Conservation (phyloP, 805 yeast genomes). For the Ogataea salicorniae region DNA sequence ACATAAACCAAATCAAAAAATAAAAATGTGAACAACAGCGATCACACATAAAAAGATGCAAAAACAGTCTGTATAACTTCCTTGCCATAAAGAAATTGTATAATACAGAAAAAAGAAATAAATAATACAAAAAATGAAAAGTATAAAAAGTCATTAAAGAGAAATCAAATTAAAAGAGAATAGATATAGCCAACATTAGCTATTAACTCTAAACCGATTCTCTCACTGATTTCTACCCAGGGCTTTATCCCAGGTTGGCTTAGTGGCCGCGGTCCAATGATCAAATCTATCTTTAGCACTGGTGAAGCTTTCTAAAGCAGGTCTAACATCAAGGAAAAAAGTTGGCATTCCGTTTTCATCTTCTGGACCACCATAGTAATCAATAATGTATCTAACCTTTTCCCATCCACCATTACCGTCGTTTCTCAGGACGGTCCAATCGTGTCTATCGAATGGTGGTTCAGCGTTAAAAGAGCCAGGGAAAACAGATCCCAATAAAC, state of each 20-base stretch:
- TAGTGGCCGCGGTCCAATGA: conserved; percentile 48
- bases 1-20: too few relatives aligned
- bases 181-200: too few relatives aligned
- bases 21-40: too few relatives aligned
- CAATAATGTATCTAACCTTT: conserved; percentile 86
- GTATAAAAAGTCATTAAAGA: neutral
- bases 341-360: conserved; percentile 83
- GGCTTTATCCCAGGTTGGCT: conserved; percentile 65
- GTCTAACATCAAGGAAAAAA: conserved; percentile 89
- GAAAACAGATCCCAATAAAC: conserved; percentile 59
- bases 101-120: neutral
- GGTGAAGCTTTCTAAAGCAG: conserved; percentile 71
- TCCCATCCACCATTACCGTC: conserved; percentile 50
- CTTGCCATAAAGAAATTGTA: neutral
- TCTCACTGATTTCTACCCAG: conserved; percentile 42
- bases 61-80: too few relatives aligned
- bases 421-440: conserved; percentile 89
- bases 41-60: too few relatives aligned
- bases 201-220: too few relatives aligned
- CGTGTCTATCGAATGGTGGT: conserved; percentile 97
- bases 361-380: conserved; percentile 93
- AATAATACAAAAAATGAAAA: neutral
- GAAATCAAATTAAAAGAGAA: neutral
- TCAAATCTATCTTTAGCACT: conserved; percentile 64
- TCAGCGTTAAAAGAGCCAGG: conserved; percentile 69